Conservation (phyloP, 148 eudicot genomes). For the Chenopodium quinoa region DNA sequence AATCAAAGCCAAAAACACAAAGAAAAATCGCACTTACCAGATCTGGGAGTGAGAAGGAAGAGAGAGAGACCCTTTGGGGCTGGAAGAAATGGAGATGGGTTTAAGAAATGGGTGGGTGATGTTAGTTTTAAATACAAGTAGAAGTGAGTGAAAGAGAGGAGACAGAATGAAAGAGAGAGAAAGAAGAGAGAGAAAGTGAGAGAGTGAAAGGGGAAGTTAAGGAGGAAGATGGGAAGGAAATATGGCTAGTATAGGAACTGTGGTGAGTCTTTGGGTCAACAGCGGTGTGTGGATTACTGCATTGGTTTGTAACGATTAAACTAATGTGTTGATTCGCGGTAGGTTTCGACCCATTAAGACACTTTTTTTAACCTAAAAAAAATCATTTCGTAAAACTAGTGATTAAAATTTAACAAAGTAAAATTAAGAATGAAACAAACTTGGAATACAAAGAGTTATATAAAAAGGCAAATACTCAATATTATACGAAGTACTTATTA, state of each 20-base stretch:
- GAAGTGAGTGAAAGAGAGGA: neutral
- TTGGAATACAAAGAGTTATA: too few relatives aligned
- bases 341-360: too few relatives aligned
- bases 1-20: neutral
- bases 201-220: neutral
- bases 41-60: neutral
- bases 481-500: too few relatives aligned
- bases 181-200: neutral
- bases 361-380: too few relatives aligned
- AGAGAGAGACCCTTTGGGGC: neutral
- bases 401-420: too few relatives aligned
- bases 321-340: too few relatives aligned
- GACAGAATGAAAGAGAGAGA: conserved; percentile 18
- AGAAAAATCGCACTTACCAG: neutral
- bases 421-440: too few relatives aligned
- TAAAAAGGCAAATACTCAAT: too few relatives aligned
- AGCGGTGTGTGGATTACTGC: neutral
- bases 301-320: neutral
- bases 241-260: neutral
- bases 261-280: conserved; percentile 12
- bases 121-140: neutral
- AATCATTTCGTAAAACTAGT: too few relatives aligned
- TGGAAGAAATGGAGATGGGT: neutral
- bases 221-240: neutral
- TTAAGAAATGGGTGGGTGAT: neutral